Percentiles rank a stretch among this genome's conserved stretches.
These are phyloP conservation scores for Eruca vesicaria DNA, from an alignment of 441 rosid species.

Conservation along the genomic window DNA sequence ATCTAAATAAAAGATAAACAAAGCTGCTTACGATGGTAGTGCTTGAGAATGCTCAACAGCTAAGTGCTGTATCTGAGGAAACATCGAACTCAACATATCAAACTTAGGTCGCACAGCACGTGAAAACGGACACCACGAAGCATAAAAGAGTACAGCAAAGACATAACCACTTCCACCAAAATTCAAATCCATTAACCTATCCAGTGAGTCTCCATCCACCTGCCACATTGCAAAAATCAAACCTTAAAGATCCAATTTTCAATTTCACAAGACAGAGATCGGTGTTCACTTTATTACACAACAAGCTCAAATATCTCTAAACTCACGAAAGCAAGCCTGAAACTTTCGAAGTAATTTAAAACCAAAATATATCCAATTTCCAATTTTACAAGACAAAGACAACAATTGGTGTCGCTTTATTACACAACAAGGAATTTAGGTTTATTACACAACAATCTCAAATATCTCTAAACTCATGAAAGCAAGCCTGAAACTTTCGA, in stretches of 20 bases:
- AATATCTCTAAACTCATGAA: too few relatives aligned
- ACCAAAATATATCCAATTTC: too few relatives aligned
- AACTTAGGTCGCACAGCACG: slow-evolving; percentile 41
- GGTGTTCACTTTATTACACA: background rate
- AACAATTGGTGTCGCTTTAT: too few relatives aligned
- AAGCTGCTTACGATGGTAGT: slow-evolving; percentile 62
- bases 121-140: slow-evolving; percentile 88
- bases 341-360: too few relatives aligned
- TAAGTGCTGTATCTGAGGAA: slow-evolving; percentile 75
- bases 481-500: too few relatives aligned
- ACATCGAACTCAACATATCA: slow-evolving; percentile 64
- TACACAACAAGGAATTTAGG: too few relatives aligned
- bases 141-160: slow-evolving; percentile 75
- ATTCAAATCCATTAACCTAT: slow-evolving; percentile 36
- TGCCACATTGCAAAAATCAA: slow-evolving; percentile 20
- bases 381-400: too few relatives aligned
- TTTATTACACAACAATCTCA: too few relatives aligned
- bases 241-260: background rate
- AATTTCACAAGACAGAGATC: background rate
- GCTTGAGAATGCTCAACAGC: slow-evolving; percentile 69
- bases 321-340: background rate
- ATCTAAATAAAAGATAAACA: too few relatives aligned
- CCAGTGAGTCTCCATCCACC: slow-evolving; percentile 74
- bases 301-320: background rate
- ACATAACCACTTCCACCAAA: slow-evolving; percentile 17